phyloP scores from a whole-genome alignment of 176 grass and related monocot genomes.

The Triticum timopheevii region DNA sequence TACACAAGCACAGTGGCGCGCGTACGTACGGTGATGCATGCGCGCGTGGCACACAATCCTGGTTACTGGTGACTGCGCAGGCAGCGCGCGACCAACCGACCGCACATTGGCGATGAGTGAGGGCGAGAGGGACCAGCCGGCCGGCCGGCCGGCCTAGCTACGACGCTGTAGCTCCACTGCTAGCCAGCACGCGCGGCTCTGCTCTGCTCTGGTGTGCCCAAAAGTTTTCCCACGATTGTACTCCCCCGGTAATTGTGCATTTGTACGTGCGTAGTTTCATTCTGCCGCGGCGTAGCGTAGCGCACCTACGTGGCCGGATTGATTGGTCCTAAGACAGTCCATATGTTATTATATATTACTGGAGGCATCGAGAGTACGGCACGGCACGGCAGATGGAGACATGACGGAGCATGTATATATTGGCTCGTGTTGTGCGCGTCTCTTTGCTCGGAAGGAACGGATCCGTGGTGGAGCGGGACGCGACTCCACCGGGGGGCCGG shows the following conservation, averaged over 20 bases:
- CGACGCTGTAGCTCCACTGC: not conserved
- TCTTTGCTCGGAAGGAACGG: slow-evolving; percentile 12
- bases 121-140: too few species aligned
- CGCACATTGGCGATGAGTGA: not conserved
- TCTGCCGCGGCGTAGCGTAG: not conserved
- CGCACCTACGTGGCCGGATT: not conserved
- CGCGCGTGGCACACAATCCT: not conserved
- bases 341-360: not conserved
- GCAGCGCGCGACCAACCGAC: not conserved
- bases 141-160: not conserved
- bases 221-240: not conserved
- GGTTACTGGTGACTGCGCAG: not conserved
- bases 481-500: not conserved
- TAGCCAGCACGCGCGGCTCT: not conserved
- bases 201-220: not conserved
- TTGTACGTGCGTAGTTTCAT: not conserved
- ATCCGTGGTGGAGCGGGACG: not conserved
- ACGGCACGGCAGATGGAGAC: not conserved
- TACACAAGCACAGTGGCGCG: not conserved
- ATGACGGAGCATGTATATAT: too few species aligned
- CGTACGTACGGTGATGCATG: not conserved
- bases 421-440: not conserved
- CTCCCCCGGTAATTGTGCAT: not conserved
- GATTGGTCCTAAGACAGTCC: not conserved
- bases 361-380: not conserved